A percentile compares a stretch with the other conserved stretches of the same genome.
These are phyloP conservation scores for Endocladia muricata DNA, from an alignment of 31 red algal species.

Conservation along the genomic window DNA sequence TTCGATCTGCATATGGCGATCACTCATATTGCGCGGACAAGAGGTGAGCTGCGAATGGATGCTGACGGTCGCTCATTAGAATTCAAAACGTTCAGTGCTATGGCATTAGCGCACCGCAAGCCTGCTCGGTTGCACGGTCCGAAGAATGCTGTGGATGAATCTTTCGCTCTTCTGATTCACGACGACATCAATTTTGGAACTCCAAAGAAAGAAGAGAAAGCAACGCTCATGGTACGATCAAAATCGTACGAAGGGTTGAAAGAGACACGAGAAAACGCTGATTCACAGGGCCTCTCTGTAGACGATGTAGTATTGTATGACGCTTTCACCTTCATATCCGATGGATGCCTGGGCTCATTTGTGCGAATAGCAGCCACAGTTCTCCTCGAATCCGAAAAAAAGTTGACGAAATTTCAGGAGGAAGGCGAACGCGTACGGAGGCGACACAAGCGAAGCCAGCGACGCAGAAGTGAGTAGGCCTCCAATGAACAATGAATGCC, in stretches of 20 bases:
- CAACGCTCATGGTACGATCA: not conserved
- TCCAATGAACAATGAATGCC: not conserved
- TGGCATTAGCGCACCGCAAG: not conserved
- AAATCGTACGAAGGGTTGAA: not conserved
- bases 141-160: not conserved
- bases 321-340: constrained; percentile 52
- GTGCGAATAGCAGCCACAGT: constrained; percentile 46
- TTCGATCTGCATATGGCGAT: constrained; percentile 37
- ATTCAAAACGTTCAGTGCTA: constrained; percentile 15
- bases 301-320: constrained; percentile 61
- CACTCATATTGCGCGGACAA: constrained; percentile 22
- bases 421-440: not conserved
- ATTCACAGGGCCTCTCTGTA: constrained; percentile 7
- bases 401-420: not conserved
- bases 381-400: constrained; percentile 19
- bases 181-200: not conserved
- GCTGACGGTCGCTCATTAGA: constrained; percentile 14
- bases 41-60: constrained; percentile 19
- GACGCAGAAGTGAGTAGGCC: not conserved
- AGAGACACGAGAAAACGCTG: not conserved
- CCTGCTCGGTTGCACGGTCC: not conserved
- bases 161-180: not conserved
- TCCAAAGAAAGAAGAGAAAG: not conserved
- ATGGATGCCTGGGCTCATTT: constrained; percentile 44
- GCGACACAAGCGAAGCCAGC: not conserved